A percentile compares a stretch with the other conserved stretches of the same genome.
These are phyloP conservation scores for Carex scoparia DNA, from an alignment of 176 grass and related monocot genomes.

Conservation along the genomic window DNA sequence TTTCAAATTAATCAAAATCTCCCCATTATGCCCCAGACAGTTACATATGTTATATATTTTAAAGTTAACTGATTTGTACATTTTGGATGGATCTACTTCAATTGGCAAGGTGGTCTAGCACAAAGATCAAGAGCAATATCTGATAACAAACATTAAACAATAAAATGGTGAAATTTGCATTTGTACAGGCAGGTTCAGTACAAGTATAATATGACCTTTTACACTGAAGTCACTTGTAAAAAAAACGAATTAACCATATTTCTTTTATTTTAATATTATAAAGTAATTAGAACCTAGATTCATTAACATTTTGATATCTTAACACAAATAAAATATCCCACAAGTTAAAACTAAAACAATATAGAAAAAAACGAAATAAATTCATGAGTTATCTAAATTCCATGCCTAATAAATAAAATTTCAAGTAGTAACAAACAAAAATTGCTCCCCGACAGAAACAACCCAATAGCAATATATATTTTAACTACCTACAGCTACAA, in stretches of 20 bases:
- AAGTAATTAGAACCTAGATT: slow-evolving; percentile 9
- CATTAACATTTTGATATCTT: neutral
- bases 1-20: neutral
- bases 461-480: slow-evolving; percentile 25
- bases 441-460: slow-evolving; percentile 11
- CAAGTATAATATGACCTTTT: neutral
- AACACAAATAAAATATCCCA: neutral
- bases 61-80: neutral
- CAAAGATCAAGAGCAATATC: neutral
- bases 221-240: neutral
- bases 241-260: neutral
- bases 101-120: neutral
- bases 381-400: slow-evolving; percentile 5
- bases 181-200: neutral
- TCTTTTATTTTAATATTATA: neutral
- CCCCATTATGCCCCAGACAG: neutral
- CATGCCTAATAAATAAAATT: neutral
- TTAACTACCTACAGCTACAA: slow-evolving; percentile 24
- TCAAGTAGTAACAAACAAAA: slow-evolving; percentile 13
- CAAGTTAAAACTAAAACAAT: neutral
- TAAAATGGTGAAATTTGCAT: neutral
- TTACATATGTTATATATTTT: neutral
- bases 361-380: neutral
- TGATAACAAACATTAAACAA: neutral
- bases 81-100: neutral